Percentiles rank a stretch among this genome's conserved stretches.
These are phyloP conservation scores for Halophytophthora polymorphica DNA, from an alignment of 352 stramenopile species.

Conservation along the genomic window DNA sequence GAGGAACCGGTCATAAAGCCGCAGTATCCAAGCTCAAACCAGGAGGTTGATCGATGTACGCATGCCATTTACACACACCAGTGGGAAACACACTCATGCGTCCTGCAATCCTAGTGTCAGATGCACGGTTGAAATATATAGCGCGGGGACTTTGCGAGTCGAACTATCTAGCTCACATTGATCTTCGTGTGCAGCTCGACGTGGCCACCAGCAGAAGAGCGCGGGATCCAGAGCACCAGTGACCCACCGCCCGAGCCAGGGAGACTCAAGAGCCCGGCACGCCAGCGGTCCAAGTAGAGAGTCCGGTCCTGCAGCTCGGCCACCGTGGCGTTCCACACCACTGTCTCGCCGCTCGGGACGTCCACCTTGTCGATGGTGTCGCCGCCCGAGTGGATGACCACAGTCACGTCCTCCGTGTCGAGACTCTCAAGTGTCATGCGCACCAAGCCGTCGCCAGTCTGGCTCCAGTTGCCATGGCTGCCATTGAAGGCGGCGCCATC, in stretches of 20 bases:
- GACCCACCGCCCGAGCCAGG: constrained; percentile 40
- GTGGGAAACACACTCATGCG: no score
- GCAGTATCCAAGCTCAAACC: no score
- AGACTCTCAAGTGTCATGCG: constrained; percentile 34
- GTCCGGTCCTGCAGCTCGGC: constrained; percentile 40
- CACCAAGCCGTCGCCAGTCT: constrained; percentile 28
- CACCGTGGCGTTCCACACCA: constrained; percentile 35
- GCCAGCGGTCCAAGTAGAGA: constrained; percentile 56
- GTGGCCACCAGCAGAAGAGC: constrained; percentile 24
- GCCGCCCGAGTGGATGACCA: constrained; percentile 43
- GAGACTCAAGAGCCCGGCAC: constrained; percentile 33
- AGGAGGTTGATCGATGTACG: no score
- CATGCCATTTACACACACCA: neutral
- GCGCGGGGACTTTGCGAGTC: no score
- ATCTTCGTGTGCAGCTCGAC: constrained; percentile 37
- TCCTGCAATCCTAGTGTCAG: no score
- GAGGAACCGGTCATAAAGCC: neutral
- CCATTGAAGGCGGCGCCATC: constrained; percentile 35
- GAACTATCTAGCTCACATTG: constrained; percentile 36
- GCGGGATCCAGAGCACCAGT: constrained; percentile 41
- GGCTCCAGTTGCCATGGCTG: constrained; percentile 37
- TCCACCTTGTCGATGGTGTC: constrained; percentile 28
- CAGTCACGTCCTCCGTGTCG: constrained; percentile 35
- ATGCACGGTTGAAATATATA: no score
- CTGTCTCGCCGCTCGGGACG: constrained; percentile 30